Conservation (phyloP, 2,329 filamentous ascomycete species). For the Acrocalymma vagum region DNA sequence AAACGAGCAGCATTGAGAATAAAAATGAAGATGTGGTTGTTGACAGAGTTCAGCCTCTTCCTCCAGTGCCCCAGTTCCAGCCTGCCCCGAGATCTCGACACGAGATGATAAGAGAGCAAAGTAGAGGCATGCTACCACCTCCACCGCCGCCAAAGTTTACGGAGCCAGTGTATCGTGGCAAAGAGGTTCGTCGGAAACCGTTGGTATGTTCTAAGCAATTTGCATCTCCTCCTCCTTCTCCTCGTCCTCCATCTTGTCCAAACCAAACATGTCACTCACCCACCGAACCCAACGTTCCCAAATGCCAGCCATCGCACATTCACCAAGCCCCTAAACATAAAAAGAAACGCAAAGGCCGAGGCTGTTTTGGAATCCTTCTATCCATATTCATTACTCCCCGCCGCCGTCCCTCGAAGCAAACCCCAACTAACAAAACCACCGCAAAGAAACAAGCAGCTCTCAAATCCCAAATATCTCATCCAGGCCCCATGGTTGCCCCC, state of each 20-base stretch:
- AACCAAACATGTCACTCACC: background rate
- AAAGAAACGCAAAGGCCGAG: slow-evolving; percentile 8
- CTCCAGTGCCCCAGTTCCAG: slow-evolving; percentile 14
- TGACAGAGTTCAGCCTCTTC: slow-evolving; percentile 23
- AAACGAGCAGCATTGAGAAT: too few species aligned
- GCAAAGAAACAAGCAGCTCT: slow-evolving; percentile 15
- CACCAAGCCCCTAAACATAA: slow-evolving; percentile 11
- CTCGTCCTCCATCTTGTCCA: background rate
- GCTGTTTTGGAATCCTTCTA: background rate
- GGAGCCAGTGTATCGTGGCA: background rate
- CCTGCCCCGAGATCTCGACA: slow-evolving; percentile 3
- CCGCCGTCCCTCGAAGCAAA: slow-evolving; percentile 2
- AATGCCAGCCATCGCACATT: background rate
- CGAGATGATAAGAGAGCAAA: background rate
- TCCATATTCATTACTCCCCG: background rate
- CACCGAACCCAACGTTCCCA: background rate
- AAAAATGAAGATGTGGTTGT: too few species aligned
- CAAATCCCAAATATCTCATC: slow-evolving; percentile 34
- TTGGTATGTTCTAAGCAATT: too few species aligned
- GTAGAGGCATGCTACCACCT: slow-evolving; percentile 10
- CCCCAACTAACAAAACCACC: background rate
- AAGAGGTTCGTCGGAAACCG: too few species aligned
- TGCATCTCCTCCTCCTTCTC: too few species aligned
- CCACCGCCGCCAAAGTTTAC: slow-evolving; percentile 5
- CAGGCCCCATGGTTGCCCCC: slow-evolving; percentile 19